Evolutionary conservation across 2,329 filamentous ascomycete genomes (phyloP).

Genomic region (Ceratocystis papillata): DNA sequence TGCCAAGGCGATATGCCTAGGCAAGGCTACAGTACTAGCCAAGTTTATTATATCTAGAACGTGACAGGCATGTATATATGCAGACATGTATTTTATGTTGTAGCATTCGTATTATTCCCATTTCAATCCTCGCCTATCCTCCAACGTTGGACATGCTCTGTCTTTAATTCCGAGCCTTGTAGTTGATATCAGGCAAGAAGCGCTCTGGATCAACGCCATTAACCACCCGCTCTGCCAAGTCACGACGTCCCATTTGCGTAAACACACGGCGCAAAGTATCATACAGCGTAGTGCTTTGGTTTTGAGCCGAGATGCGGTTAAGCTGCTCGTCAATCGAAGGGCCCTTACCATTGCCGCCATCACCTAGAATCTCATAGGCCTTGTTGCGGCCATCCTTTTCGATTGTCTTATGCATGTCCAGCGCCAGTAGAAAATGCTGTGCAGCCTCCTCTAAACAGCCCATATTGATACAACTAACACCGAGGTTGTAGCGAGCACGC

Average conservation of each 20-base stretch:
- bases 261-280: slow-evolving; percentile 93
- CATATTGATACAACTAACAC: slow-evolving; percentile 94
- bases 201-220: slow-evolving; percentile 81
- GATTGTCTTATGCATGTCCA: slow-evolving; percentile 91
- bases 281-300: slow-evolving; percentile 92
- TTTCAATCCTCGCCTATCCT: too few species aligned
- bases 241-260: slow-evolving; percentile 82
- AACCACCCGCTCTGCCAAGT: slow-evolving; percentile 78
- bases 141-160: neutral
- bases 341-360: slow-evolving; percentile 32
- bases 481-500: slow-evolving; percentile 89
- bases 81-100: too few species aligned
- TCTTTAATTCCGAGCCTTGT: slow-evolving; percentile 60
- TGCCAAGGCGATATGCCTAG: too few species aligned
- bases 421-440: slow-evolving; percentile 77
- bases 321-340: slow-evolving; percentile 55
- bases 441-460: slow-evolving; percentile 90
- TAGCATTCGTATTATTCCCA: too few species aligned
- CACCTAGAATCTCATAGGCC: slow-evolving; percentile 70
- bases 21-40: too few species aligned
- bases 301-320: slow-evolving; percentile 83
- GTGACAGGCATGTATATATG: neutral
- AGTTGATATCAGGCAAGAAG: slow-evolving; percentile 58
- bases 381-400: slow-evolving; percentile 75
- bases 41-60: neutral